phyloP scores from a whole-genome alignment of 2,329 filamentous ascomycete species.

The Aspergillus sp. region DNA sequence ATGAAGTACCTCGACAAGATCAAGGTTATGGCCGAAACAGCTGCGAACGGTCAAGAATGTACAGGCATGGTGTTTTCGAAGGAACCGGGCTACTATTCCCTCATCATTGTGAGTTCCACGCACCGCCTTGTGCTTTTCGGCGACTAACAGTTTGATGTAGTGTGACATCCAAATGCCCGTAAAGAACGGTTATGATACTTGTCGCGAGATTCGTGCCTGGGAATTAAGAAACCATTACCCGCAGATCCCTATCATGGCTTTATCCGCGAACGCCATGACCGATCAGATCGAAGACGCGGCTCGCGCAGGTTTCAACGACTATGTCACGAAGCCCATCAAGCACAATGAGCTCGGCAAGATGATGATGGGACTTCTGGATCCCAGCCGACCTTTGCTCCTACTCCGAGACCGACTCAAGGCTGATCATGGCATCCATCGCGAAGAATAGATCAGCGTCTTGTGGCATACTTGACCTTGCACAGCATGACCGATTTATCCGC shows the following conservation, averaged over 20 bases:
- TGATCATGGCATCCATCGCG: slow-evolving; percentile 16
- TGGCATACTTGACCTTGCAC: neutral
- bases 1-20: slow-evolving; percentile 49
- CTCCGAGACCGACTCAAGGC: slow-evolving; percentile 38
- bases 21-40: slow-evolving; percentile 45
- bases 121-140: neutral
- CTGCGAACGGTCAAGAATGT: slow-evolving; percentile 47
- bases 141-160: slow-evolving; percentile 18
- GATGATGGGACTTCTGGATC: slow-evolving; percentile 49
- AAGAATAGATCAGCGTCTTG: slow-evolving; percentile 8
- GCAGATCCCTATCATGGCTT: slow-evolving; percentile 49
- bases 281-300: slow-evolving; percentile 48
- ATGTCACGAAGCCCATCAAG: slow-evolving; percentile 50
- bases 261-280: slow-evolving; percentile 50
- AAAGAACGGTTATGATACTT: slow-evolving; percentile 50
- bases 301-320: slow-evolving; percentile 48
- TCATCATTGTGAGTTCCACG: slow-evolving; percentile 43
- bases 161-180: slow-evolving; percentile 52
- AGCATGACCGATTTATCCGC: neutral
- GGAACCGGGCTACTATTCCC: slow-evolving; percentile 46
- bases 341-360: slow-evolving; percentile 49
- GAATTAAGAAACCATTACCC: slow-evolving; percentile 45
- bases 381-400: slow-evolving; percentile 39
- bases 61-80: slow-evolving; percentile 47
- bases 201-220: slow-evolving; percentile 46